Conservation (phyloP, 371 early-diverging fungal genomes). For the Nematocida parisii region DNA sequence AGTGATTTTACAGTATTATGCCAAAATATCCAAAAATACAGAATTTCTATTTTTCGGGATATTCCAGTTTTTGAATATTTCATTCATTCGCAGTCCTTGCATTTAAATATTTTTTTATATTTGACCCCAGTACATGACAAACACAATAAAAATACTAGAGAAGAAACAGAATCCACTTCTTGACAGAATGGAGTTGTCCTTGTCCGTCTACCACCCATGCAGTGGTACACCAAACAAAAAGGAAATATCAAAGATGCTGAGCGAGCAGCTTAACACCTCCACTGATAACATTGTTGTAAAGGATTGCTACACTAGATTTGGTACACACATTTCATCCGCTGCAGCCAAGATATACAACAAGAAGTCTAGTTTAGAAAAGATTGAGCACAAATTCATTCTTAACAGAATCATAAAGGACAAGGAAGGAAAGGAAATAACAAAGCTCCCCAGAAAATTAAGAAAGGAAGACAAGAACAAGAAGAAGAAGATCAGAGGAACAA, state of each 20-base stretch:
- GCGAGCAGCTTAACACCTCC: conserved; percentile 54
- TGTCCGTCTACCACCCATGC: conserved; percentile 62
- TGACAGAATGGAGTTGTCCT: conserved; percentile 64
- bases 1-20: no score
- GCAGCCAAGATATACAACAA: conserved; percentile 64
- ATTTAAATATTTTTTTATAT: conserved; percentile 60
- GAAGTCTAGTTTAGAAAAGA: conserved; percentile 48
- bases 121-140: conserved; percentile 60
- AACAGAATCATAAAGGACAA: conserved; percentile 48
- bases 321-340: conserved; percentile 60
- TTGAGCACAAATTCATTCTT: conserved; percentile 63
- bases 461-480: conserved; percentile 68
- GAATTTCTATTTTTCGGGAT: background rate
- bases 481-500: conserved; percentile 68
- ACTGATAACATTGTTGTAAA: conserved; percentile 60
- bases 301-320: conserved; percentile 62
- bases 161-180: conserved; percentile 61
- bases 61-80: background rate
- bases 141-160: conserved; percentile 58
- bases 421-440: conserved; percentile 58
- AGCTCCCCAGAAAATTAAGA: conserved; percentile 61
- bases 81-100: background rate
- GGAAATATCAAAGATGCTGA: conserved; percentile 54
- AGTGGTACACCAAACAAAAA: conserved; percentile 63
- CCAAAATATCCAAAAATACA: no score